These are phyloP conservation scores for Trichoderma sp. DNA, from an alignment of 2,329 filamentous ascomycete genomes.

Conservation along the genomic window DNA sequence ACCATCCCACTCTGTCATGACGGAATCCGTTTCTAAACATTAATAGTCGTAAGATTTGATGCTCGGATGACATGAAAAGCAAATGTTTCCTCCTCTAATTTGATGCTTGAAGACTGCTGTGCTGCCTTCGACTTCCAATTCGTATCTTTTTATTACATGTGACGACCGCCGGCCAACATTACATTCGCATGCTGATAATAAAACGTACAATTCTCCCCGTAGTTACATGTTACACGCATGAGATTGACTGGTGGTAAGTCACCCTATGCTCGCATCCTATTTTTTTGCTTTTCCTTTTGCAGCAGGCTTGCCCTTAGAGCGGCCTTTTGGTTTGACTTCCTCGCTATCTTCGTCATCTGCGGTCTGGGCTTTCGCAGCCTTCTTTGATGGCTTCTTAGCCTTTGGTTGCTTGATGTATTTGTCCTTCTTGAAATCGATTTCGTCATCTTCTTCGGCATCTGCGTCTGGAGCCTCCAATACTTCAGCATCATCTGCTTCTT, in stretches of 20 bases:
- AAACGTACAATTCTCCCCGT: not conserved
- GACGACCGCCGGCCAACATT: not conserved
- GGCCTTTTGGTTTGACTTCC: conserved; percentile 58
- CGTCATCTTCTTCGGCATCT: conserved; percentile 72
- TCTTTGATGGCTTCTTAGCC: conserved; percentile 59
- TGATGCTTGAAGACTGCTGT: not conserved
- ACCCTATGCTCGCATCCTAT: conserved; percentile 25
- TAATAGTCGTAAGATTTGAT: conserved; percentile 3
- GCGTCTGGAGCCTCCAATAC: conserved; percentile 59
- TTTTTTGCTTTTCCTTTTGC: conserved; percentile 56
- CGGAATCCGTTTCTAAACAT: not conserved
- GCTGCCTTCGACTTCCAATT: not conserved
- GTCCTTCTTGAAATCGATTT: conserved; percentile 86
- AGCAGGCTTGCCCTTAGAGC: conserved; percentile 47
- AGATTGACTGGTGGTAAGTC: not conserved
- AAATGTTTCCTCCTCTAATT: not conserved
- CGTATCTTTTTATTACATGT: not conserved
- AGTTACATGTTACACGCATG: not conserved
- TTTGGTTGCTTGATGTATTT: conserved; percentile 96
- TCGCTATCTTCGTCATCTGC: conserved; percentile 53
- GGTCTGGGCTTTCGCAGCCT: conserved; percentile 48
- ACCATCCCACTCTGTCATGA: no score
- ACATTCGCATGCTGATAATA: not conserved
- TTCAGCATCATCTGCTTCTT: conserved; percentile 83
- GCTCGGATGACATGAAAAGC: not conserved